These are phyloP conservation scores for Mitragyna speciosa DNA, from an alignment of 257 asterid genomes.

Conservation along the genomic window DNA sequence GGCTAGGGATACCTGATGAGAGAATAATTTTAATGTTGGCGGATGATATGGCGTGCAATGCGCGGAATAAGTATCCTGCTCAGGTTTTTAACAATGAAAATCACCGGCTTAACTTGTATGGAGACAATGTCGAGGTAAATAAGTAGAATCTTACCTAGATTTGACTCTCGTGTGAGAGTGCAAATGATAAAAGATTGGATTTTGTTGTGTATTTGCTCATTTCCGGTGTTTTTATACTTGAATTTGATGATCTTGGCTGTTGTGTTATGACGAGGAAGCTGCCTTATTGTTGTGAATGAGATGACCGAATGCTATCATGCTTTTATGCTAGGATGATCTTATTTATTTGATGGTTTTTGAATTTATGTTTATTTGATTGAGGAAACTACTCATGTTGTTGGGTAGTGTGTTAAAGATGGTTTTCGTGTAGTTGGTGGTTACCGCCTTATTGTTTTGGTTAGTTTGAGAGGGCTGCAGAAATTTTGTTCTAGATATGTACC, in stretches of 20 bases:
- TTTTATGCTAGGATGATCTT: background rate
- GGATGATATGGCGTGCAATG: slow-evolving; percentile 99
- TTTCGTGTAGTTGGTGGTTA: background rate
- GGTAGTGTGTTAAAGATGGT: background rate
- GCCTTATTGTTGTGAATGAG: background rate
- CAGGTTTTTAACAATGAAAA: slow-evolving; percentile 97
- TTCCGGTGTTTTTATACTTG: background rate
- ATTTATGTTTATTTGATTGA: background rate
- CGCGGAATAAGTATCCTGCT: slow-evolving; percentile 95
- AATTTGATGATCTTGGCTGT: background rate
- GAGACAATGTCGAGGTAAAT: slow-evolving; percentile 94
- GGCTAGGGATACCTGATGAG: slow-evolving; percentile 97
- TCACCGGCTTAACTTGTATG: slow-evolving; percentile 87
- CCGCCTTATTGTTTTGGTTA: background rate
- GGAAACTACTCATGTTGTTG: background rate
- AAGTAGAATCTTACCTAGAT: background rate
- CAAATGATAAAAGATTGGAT: background rate
- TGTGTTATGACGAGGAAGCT: background rate
- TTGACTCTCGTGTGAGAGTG: background rate
- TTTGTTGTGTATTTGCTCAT: background rate
- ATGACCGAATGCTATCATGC: background rate
- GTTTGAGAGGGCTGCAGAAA: background rate
- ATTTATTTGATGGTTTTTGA: background rate
- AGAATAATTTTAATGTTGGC: slow-evolving; percentile 96
- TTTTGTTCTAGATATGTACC: background rate